Percentiles rank a stretch among this genome's conserved stretches.
These are phyloP conservation scores for Penicillium concentricum DNA, from an alignment of 2,329 filamentous ascomycete genomes.

Conservation along the genomic window DNA sequence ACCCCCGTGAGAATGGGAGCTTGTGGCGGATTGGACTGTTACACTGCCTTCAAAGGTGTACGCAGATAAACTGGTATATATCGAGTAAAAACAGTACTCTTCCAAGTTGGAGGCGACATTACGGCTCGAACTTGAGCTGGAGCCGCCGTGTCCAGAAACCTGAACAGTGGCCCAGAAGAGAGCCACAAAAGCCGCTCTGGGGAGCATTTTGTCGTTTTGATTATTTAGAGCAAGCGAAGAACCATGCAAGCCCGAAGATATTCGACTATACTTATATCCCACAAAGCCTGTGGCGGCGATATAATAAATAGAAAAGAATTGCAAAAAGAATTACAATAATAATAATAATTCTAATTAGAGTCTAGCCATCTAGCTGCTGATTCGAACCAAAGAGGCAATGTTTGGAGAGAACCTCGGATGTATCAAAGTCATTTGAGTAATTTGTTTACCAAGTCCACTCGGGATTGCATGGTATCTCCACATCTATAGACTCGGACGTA, in stretches of 20 bases:
- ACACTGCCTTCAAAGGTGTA: neutral
- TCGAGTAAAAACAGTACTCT: slow-evolving; percentile 14
- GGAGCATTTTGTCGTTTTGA: neutral
- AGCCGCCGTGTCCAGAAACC: neutral
- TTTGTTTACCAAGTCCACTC: neutral
- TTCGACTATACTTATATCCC: neutral
- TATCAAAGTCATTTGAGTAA: neutral
- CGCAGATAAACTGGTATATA: slow-evolving; percentile 7
- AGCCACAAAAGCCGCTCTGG: neutral
- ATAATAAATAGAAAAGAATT: neutral
- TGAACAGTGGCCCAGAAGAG: neutral
- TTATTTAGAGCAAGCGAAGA: neutral
- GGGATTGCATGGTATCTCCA: neutral
- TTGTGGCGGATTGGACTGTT: neutral
- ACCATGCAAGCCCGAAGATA: neutral
- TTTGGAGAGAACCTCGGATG: neutral
- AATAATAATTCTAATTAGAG: too few species aligned
- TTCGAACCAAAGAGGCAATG: neutral
- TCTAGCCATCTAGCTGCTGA: neutral
- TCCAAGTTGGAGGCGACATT: slow-evolving; percentile 3
- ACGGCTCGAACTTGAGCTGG: slow-evolving; percentile 18
- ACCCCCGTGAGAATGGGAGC: neutral
- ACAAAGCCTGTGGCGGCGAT: neutral
- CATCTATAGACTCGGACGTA: neutral
- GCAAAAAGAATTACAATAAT: neutral